Evolutionary conservation across 192 early-diverging fungal species (phyloP), one percentile per base, ranked within the genome.

Genomic region (Pecoramyces ruminantium): DNA sequence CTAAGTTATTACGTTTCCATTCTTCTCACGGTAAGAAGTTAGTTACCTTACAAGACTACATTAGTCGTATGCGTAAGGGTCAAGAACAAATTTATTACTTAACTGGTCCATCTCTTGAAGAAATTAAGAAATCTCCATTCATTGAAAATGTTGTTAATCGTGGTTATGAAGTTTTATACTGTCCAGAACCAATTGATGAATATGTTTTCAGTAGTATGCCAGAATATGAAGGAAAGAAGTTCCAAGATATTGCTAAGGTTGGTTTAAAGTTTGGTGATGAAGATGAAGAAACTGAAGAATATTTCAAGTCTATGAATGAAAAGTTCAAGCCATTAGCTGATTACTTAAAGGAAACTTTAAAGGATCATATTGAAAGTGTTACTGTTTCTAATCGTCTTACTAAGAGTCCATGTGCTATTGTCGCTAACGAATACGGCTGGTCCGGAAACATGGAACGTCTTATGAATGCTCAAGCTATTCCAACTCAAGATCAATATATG

Each of bases 71-170:
- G 95, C 94, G 95, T 86, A 90, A 89, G 79, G 92, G 90, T 51
- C 98, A 99, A 87, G 92, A 94, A 80, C 88, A 93, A 81, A 96
- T 99, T 79, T 98, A 93, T 83, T 96, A 92, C 83, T 83, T 95
- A 30, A 93, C 95, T 78, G 96, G 95, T 30, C 51, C 84, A 27
- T 87, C 85, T 78, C 85, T 93, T 17, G 86, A 93, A 29, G 88
- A 93, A 79, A 90, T 94, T 67, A 83, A 90, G 80, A 89, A 92
- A 78, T 94, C 93, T 40, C 98, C 98, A n/a, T 95, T 96, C 86
- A 90, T 96, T 34, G 98, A 97, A 86, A 90, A 92, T 29, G 89
- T 98, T 21, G 83, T 97, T 81, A 93, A 93, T 28, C 92, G 94
- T 79, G 95, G 94, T 29, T 93, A 93, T 84, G 95, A 98, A 83